phyloP scores from a whole-genome alignment of 2,329 filamentous ascomycete genomes.

The Scytalidium lignicola region DNA sequence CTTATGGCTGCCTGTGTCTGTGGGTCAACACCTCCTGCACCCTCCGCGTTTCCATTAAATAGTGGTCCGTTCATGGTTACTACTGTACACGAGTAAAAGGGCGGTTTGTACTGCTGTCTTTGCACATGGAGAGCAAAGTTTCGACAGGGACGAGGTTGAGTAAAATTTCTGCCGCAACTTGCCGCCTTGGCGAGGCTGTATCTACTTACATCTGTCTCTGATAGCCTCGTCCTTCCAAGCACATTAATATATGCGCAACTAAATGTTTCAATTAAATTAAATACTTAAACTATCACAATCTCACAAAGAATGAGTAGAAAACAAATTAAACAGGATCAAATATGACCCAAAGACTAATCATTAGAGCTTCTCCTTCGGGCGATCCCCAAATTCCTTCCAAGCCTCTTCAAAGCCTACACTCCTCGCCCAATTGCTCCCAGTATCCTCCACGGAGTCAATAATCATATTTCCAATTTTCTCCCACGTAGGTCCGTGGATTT shows the following conservation, averaged over 20 bases:
- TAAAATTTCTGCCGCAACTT: neutral
- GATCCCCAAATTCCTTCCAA: constrained; percentile 44
- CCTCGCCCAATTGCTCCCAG: constrained; percentile 53
- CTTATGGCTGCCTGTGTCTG: constrained; percentile 25
- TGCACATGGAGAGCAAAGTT: neutral
- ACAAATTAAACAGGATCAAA: too few relatives aligned
- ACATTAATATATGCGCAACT: too few relatives aligned
- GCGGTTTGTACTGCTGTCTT: neutral
- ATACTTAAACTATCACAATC: too few relatives aligned
- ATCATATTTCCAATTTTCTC: constrained; percentile 54
- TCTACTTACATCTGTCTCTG: neutral
- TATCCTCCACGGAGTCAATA: constrained; percentile 53
- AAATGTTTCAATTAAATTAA: too few relatives aligned
- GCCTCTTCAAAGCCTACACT: constrained; percentile 59
- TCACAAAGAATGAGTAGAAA: too few relatives aligned
- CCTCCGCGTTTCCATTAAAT: constrained; percentile 9
- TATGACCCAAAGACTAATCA: too few relatives aligned
- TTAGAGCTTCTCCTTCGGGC: constrained; percentile 16
- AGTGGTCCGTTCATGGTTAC: constrained; percentile 22
- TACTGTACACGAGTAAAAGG: neutral
- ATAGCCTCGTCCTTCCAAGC: neutral
- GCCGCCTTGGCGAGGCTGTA: neutral
- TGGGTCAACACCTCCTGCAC: constrained; percentile 15
- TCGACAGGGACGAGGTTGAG: neutral
- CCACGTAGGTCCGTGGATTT: constrained; percentile 55